Evolutionary conservation across 768 basidiomycete species (phyloP).

Genomic region (Kwoniella dendrophila): DNA sequence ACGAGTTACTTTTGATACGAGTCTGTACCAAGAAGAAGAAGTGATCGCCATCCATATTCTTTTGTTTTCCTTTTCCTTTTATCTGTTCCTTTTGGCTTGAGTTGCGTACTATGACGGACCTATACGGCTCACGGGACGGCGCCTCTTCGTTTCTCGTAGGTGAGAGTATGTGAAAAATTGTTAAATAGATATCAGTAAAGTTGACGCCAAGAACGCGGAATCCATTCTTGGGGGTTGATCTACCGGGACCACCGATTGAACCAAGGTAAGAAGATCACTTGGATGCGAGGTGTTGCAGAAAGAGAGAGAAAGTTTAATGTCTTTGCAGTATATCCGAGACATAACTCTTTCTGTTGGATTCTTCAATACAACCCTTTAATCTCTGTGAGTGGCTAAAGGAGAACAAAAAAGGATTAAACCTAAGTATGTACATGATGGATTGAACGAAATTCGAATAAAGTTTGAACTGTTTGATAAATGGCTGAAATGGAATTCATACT

Average conservation of each 20-base stretch:
- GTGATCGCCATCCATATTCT: too few relatives aligned
- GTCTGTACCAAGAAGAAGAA: too few relatives aligned
- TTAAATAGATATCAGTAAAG: too few relatives aligned
- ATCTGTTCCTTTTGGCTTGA: not conserved
- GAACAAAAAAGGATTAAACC: not conserved
- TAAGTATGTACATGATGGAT: not conserved
- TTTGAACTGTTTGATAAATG: not conserved
- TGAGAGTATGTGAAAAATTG: too few relatives aligned
- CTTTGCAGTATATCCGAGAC: conserved; percentile 5
- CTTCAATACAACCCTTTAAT: not conserved
- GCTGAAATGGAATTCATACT: not conserved
- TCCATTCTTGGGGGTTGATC: too few relatives aligned
- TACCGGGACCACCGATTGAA: too few relatives aligned
- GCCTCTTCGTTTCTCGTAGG: not conserved
- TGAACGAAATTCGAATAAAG: conserved; percentile 8
- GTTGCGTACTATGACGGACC: too few relatives aligned
- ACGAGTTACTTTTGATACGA: too few relatives aligned
- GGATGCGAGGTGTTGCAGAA: too few relatives aligned
- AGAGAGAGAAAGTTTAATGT: not conserved
- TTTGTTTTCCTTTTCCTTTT: not conserved
- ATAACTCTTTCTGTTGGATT: too few relatives aligned
- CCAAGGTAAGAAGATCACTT: too few relatives aligned
- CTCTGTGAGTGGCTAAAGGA: not conserved
- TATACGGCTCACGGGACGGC: conserved; percentile 5
- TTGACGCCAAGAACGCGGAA: too few relatives aligned